Base-by-base conservation (phyloP, 2,329 filamentous ascomycete species). In the Fusarium sp. region DNA sequence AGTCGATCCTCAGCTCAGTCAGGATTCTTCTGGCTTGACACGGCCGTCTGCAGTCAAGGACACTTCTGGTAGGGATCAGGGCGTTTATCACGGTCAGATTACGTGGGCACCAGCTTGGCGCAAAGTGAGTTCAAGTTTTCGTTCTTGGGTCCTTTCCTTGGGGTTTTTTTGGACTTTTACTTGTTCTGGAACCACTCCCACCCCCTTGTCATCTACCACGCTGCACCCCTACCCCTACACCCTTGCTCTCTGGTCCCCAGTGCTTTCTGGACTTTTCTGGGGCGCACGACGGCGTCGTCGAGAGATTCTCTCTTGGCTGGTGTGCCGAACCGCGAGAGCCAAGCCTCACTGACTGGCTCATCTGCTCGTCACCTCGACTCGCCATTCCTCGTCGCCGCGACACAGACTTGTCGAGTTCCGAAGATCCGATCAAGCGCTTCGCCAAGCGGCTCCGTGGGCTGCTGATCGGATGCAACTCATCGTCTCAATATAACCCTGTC, bases 401-500 rank as follows among this genome's bases (percentile, higher is more conserved):
- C 7, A 34, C 34, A 58, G 35, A 47, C 40, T 47, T 29, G 34
- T 42, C 38, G 54, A 64, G 67, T 75, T 74, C 76, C 76, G 76
- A 77, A 73, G 69, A 78, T 69, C 74, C 74, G 71, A 71, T 67
- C 61, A 67, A 70, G 63, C 71, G 67, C 40, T 67, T 59, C 69
- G 73, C 73, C 73, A 78, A 76, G 74, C 67, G 67, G 67, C 63
- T 63, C 58, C 58, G 58, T 65, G 64, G 59, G 68, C 66, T 65
- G 68, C 67, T 75, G 66, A 73, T 74, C 67, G 69, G 52, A 66
- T 71, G 65, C 60, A 71, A 63, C 65, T 73, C 68, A 77, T 76
- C 58, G 52, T 74, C 58, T 47, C 56, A 71, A 75, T 73, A 77
- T 77, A 77, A 76, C 70, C 74, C 66, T 72, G 76, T 66, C 67